Evolutionary conservation across 768 basidiomycete species (phyloP), one percentile per base, ranked within the genome.

Genomic region (Agaricus sinodeliciosus): DNA sequence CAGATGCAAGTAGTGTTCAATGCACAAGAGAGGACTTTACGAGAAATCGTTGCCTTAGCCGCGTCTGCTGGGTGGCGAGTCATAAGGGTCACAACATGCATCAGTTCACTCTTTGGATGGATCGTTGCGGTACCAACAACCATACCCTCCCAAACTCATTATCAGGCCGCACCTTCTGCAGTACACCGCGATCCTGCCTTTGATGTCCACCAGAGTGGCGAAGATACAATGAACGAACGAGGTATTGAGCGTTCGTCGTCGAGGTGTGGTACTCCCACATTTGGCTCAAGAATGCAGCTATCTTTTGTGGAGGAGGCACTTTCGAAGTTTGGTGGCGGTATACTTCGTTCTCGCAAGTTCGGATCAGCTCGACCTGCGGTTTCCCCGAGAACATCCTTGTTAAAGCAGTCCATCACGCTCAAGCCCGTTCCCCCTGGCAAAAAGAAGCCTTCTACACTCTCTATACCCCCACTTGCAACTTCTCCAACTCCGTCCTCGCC

Each of bases 71-170:
- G 73, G 5, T 75, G 72, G 71, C 63, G 64, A 48, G 27, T 72
- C 9, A 60, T 49, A 0, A 59, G 42, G 2, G 62, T 72, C 46
- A 75, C 76, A 3, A 73, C 74, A 51, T 75, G 80, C 2, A 73
- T 80, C 35, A 84, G 83, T 9, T 81, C 84, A 1, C 67, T 84
- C 36, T 89, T 90, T 59, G 85, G 82, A 3, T 78, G 88, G 60
- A 78, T 90, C 53, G 72, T 83, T 36, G 87, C 86, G 26, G 75
- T 82, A 15, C 87, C 87, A 5, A 71, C 75, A 1, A 57, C 72
- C 2, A 73, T 87, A 12, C 81, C 84, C 1, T 55, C 61, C 11
- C 61, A 61, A 5, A 48, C 56, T 39, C 54, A 60, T 55, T 49
- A 52, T 25, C 41, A 62, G 11, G 61, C 62, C 11, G 60, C 59